Conservation (phyloP, 169 alveolate species). For the Eimeria acervulina region DNA sequence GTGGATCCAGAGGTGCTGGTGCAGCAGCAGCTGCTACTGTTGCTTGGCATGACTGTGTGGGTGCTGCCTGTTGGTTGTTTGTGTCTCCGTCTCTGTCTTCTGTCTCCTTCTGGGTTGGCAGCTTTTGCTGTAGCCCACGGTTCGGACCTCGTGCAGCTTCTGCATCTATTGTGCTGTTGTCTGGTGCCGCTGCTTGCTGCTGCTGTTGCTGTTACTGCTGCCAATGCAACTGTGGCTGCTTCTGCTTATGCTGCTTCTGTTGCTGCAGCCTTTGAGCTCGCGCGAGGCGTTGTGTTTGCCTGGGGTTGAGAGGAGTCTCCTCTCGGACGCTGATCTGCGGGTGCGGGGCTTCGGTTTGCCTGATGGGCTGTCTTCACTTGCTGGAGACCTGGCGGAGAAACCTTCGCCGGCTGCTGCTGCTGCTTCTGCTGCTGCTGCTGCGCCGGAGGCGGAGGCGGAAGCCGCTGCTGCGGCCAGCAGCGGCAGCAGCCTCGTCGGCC, state of each 20-base stretch:
- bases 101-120: no score
- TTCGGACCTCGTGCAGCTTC: background rate
- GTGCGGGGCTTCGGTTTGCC: conserved; percentile 70
- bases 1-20: background rate
- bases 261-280: background rate
- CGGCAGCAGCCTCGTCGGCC: conserved; percentile 51
- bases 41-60: background rate
- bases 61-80: no score
- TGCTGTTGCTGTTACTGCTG: background rate
- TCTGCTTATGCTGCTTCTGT: background rate
- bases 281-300: conserved; percentile 8
- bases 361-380: conserved; percentile 59
- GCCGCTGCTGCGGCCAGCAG: background rate
- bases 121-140: no score
- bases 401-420: background rate
- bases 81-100: no score
- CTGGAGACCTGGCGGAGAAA: conserved; percentile 30
- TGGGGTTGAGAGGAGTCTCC: conserved; percentile 33
- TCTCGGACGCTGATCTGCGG: conserved; percentile 58
- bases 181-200: no score
- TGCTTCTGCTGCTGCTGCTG: no score
- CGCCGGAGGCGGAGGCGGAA: no score
- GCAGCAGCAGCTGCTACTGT: background rate
- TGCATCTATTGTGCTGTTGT: background rate
- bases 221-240: background rate